phyloP scores from a whole-genome alignment of 768 basidiomycete species.

The Dioszegia aurantiaca region DNA sequence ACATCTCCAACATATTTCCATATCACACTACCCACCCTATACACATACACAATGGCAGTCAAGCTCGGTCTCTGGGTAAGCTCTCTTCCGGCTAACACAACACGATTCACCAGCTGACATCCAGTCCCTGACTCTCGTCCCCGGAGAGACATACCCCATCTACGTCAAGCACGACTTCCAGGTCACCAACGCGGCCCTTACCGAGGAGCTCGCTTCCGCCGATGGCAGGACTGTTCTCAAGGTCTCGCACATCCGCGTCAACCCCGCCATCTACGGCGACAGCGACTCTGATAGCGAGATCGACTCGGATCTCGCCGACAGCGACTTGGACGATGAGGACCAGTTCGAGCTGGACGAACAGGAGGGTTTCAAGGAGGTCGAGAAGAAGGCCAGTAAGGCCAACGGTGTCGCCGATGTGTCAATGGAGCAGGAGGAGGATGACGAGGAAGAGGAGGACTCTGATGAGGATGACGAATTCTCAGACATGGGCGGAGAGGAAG shows the following conservation, averaged over 20 bases:
- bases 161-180: constrained; percentile 66
- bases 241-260: constrained; percentile 51
- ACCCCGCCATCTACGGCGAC: constrained; percentile 40
- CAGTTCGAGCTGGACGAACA: constrained; percentile 38
- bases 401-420: constrained; percentile 20
- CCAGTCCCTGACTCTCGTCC: constrained; percentile 41
- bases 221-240: constrained; percentile 54
- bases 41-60: constrained; percentile 36
- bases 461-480: constrained; percentile 36
- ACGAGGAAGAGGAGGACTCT: constrained; percentile 52
- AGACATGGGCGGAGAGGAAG: constrained; percentile 51
- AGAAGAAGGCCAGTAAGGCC: constrained; percentile 51
- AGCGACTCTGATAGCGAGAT: constrained; percentile 40
- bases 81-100: not conserved
- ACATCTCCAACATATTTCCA: constrained; percentile 4
- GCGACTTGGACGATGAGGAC: constrained; percentile 54
- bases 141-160: constrained; percentile 58
- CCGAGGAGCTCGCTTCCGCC: constrained; percentile 66
- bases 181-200: constrained; percentile 79
- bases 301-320: constrained; percentile 34
- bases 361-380: constrained; percentile 61
- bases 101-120: not conserved
- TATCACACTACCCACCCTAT: constrained; percentile 8
- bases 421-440: constrained; percentile 26
- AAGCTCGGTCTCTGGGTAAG: constrained; percentile 45